phyloP scores from a whole-genome alignment of 306 rosid species.

The Prinsepia uniflora region DNA sequence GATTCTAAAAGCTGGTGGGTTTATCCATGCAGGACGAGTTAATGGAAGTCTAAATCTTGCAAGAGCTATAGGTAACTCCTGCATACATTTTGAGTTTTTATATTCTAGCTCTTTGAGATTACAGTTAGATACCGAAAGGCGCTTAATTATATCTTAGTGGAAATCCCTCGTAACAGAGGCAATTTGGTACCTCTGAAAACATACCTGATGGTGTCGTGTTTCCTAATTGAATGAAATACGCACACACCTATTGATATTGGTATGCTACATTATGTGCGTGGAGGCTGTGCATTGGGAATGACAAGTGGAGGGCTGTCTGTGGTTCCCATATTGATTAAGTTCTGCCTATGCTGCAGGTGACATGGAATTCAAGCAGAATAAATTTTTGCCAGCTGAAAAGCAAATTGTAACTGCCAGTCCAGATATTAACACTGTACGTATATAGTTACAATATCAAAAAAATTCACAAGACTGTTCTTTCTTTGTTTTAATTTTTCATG shows the following conservation, averaged over 20 bases:
- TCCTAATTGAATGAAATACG: background rate
- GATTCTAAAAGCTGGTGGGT: conserved; percentile 91
- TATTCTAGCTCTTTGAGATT: background rate
- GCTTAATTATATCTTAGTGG: background rate
- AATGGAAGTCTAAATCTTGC: conserved; percentile 98
- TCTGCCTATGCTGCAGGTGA: conserved; percentile 64
- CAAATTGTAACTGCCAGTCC: conserved; percentile 91
- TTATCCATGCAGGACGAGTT: conserved; percentile 92
- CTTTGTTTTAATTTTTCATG: background rate
- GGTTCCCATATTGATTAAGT: conserved; percentile 18
- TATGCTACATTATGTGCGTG: background rate
- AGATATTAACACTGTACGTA: conserved; percentile 80
- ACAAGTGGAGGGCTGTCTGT: conserved; percentile 16
- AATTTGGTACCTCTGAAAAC: background rate
- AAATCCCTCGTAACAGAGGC: background rate
- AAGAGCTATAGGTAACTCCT: conserved; percentile 79
- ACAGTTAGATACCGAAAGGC: background rate
- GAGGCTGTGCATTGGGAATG: background rate
- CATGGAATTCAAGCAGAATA: conserved; percentile 94
- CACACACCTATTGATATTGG: background rate
- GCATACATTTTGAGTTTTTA: conserved; percentile 4
- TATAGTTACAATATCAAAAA: background rate
- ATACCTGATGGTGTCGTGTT: background rate
- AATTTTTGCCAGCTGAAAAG: conserved; percentile 69
- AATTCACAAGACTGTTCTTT: conserved; percentile 7